Evolutionary conservation across 202 grass and related monocot species (phyloP), one percentile per base, ranked within the genome.

Genomic region (Hordeum pubiflorum): DNA sequence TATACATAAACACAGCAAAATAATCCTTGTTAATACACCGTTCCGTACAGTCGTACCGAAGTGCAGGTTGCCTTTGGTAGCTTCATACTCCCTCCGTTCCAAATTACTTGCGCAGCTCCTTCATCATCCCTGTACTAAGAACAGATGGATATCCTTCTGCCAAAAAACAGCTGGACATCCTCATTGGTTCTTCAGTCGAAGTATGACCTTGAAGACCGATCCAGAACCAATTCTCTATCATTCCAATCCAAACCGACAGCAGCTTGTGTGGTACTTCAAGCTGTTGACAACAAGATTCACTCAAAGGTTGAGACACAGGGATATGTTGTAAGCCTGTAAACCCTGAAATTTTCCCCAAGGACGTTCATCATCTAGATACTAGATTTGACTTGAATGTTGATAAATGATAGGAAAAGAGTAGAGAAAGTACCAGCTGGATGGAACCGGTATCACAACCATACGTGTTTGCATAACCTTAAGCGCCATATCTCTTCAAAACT

Each of bases 401-500:
- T 72, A 69, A 79, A 75, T 0, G 21, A 66, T 33, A 22, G 46
- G 57, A 81, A 29, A 17, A 74, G 67, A 63, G 43, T 67, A 59
- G 32, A 71, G 54, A 70, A 63, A 52, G 40, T 80, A 80, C 76
- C 60, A 75, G 33, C 52, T 69, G 83, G 74, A 79, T 75, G 79
- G 59, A 6, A 39, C 5, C 67, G 68, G 13, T 58, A 77, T 48
- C 54, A 79, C 60, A 54, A 83, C 27, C 74, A 22, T 48, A 77
- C 4, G 57, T 60, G 21, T 37, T 58, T 83, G 41, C 18, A 79
- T 72, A 66, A 15, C 37, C 65, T 87, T 85, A 95, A 62, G 88
- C 92, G 57, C 95, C 92, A 82, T 95, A 98, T 98, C 92, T 93
- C 90, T 81, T 95, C 86, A 98, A 84, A 88, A 95, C 92, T 86